Conservation (phyloP, 75 land plant genomes). For the Sequoia sempervirens region DNA sequence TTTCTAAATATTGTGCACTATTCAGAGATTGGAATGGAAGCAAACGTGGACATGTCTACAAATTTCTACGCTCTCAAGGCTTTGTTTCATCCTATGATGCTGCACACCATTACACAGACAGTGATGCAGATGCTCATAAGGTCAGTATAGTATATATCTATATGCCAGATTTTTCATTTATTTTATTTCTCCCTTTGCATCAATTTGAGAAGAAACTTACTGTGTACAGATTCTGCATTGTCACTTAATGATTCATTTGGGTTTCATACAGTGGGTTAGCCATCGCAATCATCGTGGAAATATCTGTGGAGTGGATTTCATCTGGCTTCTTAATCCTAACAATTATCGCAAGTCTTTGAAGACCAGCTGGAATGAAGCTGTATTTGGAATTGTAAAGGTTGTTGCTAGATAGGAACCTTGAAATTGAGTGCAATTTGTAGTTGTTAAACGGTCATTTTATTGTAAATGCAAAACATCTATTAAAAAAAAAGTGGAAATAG, state of each 20-base stretch:
- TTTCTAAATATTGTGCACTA: background rate
- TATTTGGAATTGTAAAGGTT: constrained; percentile 86
- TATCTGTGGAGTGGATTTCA: constrained; percentile 92
- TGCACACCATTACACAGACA: constrained; percentile 73
- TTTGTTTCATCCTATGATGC: constrained; percentile 88
- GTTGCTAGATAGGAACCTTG: background rate
- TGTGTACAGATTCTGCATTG: background rate
- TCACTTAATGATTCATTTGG: background rate
- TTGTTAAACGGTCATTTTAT: background rate
- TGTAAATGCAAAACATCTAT: background rate
- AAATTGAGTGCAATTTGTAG: background rate
- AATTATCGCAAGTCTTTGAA: constrained; percentile 44
- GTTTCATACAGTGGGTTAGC: constrained; percentile 72
- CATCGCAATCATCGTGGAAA: constrained; percentile 91
- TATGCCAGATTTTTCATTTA: constrained; percentile 1
- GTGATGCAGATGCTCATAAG: constrained; percentile 79
- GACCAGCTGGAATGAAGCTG: constrained; percentile 81
- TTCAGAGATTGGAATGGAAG: constrained; percentile 93
- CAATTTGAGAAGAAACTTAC: background rate
- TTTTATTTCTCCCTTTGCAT: background rate
- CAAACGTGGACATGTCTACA: constrained; percentile 88
- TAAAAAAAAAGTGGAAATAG: background rate
- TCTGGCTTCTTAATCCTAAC: constrained; percentile 89
- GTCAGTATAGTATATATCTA: constrained; percentile 13
- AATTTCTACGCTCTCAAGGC: constrained; percentile 83